phyloP scores from a whole-genome alignment of 495 filamentous ascomycete genomes.

The Tuber borchii region DNA sequence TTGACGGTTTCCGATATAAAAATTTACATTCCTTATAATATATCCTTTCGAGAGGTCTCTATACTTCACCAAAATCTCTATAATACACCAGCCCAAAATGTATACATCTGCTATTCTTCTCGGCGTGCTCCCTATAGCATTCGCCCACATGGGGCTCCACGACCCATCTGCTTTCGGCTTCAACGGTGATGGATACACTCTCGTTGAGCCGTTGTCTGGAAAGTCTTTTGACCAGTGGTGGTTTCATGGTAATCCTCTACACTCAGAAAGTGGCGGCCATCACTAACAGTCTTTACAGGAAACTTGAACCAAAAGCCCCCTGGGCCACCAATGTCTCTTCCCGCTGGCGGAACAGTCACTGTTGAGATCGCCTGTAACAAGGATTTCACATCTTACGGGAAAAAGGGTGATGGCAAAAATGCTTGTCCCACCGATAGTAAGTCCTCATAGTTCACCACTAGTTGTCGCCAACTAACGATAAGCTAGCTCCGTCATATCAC shows the following conservation, averaged over 20 bases:
- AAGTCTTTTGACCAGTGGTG: slow-evolving; percentile 28
- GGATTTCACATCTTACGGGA: slow-evolving; percentile 49
- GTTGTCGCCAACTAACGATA: slow-evolving; percentile 46
- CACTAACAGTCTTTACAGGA: slow-evolving; percentile 8
- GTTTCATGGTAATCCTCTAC: slow-evolving; percentile 30
- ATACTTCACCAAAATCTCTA: neutral
- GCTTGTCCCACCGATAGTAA: slow-evolving; percentile 42
- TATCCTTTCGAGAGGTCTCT: neutral
- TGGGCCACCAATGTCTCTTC: slow-evolving; percentile 48
- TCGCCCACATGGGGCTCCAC: slow-evolving; percentile 28
- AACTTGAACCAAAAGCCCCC: slow-evolving; percentile 30
- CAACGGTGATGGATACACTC: slow-evolving; percentile 34
- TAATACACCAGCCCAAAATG: slow-evolving; percentile 14
- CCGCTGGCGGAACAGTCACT: slow-evolving; percentile 51
- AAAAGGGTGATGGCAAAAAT: slow-evolving; percentile 48
- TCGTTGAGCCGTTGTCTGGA: slow-evolving; percentile 24
- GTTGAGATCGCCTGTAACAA: slow-evolving; percentile 54
- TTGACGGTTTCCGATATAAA: neutral
- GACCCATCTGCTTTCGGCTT: slow-evolving; percentile 32
- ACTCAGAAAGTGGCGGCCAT: neutral
- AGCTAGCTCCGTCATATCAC: slow-evolving; percentile 43
- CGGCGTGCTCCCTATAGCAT: slow-evolving; percentile 18
- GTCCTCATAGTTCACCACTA: slow-evolving; percentile 43
- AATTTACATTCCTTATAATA: neutral
- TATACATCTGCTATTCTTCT: slow-evolving; percentile 24